Base-by-base conservation (phyloP, 371 early-diverging fungal species). In the Haplosporangium sp. region DNA sequence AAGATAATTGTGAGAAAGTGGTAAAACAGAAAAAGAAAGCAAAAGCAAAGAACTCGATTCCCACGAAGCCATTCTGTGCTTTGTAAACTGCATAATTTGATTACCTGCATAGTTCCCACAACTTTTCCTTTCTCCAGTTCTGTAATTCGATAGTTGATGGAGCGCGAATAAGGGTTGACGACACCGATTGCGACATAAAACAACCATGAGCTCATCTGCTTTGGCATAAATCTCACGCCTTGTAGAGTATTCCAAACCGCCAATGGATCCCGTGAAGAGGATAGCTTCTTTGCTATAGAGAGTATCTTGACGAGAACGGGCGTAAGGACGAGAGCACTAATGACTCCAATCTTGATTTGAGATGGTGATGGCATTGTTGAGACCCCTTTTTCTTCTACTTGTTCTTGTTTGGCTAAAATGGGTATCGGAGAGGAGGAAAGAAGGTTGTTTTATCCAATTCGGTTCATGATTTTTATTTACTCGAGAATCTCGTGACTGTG, bases 81-180 rank as follows among this genome's bases (percentile, higher is more conserved):
- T 17, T 60, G 4, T 2, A 17, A 34, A 19, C 34, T 17, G 15
- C 19, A 15, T 39, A 4, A 39, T 4, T 34, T 34, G 19, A 35
- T 38, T 73, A 77, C 78, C 70, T 63, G 61, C 74, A 77, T 73
- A 42, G 67, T 67, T 37, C 78, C 78, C 27, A 70, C 67, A 40
- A 69, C 67, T 52, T 62, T 72, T 35, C 78, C 78, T 55, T 72
- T 73, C 38, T 69, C 50, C 10, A 77, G 45, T 40, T 77, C 73
- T 39, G 67, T 77, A 58, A 77, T 69, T 7, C 78, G 73, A 53
- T 72, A 72, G 67, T 77, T 77, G 73, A 77, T 73, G 15, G 78
- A 72, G 19, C 67, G 55, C 0, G 78, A 73, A 50, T 73, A 77
- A 7, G 78, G 78, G 39, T 77, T 77, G 27, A 65, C 78, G 34